Conservation (phyloP, 306 rosid genomes). For the Ormosia semicastrata region DNA sequence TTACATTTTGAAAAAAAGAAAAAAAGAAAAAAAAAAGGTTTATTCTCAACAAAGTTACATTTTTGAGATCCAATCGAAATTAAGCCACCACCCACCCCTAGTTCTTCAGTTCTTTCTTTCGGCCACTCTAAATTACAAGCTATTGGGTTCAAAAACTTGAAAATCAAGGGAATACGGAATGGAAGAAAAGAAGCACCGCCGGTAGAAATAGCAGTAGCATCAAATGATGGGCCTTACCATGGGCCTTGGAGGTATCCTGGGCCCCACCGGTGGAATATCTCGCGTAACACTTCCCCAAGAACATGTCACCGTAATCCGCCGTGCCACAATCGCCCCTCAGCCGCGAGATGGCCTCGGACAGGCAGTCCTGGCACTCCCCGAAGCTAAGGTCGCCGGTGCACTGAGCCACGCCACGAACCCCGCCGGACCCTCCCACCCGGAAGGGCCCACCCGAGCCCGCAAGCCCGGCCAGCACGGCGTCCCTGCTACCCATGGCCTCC, state of each 20-base stretch:
- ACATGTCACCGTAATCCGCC: constrained; percentile 71
- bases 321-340: constrained; percentile 68
- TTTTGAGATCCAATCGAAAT: background rate
- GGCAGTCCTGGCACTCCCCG: constrained; percentile 70
- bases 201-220: background rate
- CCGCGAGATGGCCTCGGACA: constrained; percentile 57
- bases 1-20: constrained; percentile 12
- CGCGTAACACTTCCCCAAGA: constrained; percentile 77
- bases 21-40: background rate
- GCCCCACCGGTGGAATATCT: constrained; percentile 60
- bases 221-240: constrained; percentile 42
- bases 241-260: constrained; percentile 43
- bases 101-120: background rate
- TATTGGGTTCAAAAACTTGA: background rate
- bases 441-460: constrained; percentile 50
- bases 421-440: constrained; percentile 65
- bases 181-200: background rate
- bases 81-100: background rate
- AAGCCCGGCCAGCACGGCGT: constrained; percentile 56
- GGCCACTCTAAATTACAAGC: too few relatives aligned
- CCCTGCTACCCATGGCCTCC: constrained; percentile 50
- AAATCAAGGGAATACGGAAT: background rate
- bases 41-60: background rate
- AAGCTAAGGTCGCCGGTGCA: constrained; percentile 66
- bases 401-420: constrained; percentile 65